phyloP scores from a whole-genome alignment of 441 rosid species.

The Rhodomyrtus psidioides region DNA sequence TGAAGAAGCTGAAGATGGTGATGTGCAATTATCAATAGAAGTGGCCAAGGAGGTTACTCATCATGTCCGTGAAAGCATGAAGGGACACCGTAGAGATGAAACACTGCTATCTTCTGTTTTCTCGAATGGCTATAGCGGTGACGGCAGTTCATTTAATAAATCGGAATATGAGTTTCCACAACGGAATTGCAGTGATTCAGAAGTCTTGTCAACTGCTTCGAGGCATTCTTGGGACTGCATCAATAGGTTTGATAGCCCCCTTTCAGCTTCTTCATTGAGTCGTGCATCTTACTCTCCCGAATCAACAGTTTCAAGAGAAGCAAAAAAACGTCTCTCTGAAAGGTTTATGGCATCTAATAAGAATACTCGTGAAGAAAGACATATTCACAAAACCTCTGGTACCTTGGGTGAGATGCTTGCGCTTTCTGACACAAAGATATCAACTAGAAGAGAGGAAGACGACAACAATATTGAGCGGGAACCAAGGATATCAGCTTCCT shows the following conservation, averaged over 20 bases:
- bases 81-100: constrained; percentile 64
- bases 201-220: constrained; percentile 69
- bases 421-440: constrained; percentile 57
- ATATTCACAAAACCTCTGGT: constrained; percentile 58
- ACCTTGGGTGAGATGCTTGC: constrained; percentile 98
- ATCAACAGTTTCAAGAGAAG: constrained; percentile 92
- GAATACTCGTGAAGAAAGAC: constrained; percentile 46
- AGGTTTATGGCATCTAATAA: constrained; percentile 75
- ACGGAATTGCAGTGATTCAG: constrained; percentile 71
- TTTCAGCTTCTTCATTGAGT: constrained; percentile 65
- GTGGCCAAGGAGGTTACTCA: constrained; percentile 47
- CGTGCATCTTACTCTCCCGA: constrained; percentile 75
- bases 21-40: constrained; percentile 44
- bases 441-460: constrained; percentile 26
- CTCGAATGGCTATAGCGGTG: constrained; percentile 75
- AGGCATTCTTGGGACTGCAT: constrained; percentile 81
- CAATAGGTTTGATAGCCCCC: constrained; percentile 65
- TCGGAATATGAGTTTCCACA: constrained; percentile 54
- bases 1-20: constrained; percentile 47
- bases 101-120: constrained; percentile 68
- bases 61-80: constrained; percentile 35
- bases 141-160: constrained; percentile 65
- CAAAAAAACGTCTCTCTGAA: constrained; percentile 90
- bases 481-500: constrained; percentile 53
- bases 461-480: constrained; percentile 22